Evolutionary conservation across 2,329 filamentous ascomycete species (phyloP).

Genomic region (Pestalotiopsis sp.): DNA sequence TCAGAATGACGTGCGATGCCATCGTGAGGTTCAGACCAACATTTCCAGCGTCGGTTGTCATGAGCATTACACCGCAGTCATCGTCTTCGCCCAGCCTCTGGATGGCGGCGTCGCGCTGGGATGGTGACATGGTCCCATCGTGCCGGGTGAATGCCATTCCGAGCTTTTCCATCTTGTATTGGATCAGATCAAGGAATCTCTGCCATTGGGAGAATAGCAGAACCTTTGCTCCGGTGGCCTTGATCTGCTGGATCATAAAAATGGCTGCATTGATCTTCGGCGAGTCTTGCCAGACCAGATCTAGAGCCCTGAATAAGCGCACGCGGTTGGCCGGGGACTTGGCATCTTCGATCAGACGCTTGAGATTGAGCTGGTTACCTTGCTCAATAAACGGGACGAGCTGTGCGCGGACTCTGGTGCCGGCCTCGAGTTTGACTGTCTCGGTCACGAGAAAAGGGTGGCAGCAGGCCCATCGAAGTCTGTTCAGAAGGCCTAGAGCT

Average conservation of each 20-base stretch:
- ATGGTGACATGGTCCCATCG: slow-evolving; percentile 74
- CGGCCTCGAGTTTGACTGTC: slow-evolving; percentile 39
- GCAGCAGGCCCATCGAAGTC: slow-evolving; percentile 79
- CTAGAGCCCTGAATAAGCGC: slow-evolving; percentile 71
- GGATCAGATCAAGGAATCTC: slow-evolving; percentile 74
- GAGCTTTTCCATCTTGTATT: slow-evolving; percentile 66
- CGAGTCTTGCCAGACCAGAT: slow-evolving; percentile 72
- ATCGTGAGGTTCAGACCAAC: slow-evolving; percentile 84
- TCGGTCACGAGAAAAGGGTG: slow-evolving; percentile 71
- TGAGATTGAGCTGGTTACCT: slow-evolving; percentile 38
- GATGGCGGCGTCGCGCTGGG: slow-evolving; percentile 68
- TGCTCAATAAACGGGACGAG: slow-evolving; percentile 37
- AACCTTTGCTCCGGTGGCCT: slow-evolving; percentile 67
- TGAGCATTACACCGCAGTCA: slow-evolving; percentile 69
- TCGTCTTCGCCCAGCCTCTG: slow-evolving; percentile 64
- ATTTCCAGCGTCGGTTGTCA: slow-evolving; percentile 81
- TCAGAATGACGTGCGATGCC: slow-evolving; percentile 84
- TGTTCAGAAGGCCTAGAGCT: slow-evolving; percentile 42
- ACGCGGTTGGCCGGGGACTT: slow-evolving; percentile 67
- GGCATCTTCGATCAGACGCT: slow-evolving; percentile 66
- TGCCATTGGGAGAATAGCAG: slow-evolving; percentile 86
- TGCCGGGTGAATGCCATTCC: slow-evolving; percentile 68
- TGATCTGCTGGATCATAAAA: slow-evolving; percentile 59
- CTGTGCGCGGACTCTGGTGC: slow-evolving; percentile 30
- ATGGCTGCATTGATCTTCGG: slow-evolving; percentile 74